Percentiles rank a stretch among this genome's conserved stretches.
Evolutionary conservation across 2,329 filamentous ascomycete species (phyloP).

Genomic region (Dryadomyces quercivorus): DNA sequence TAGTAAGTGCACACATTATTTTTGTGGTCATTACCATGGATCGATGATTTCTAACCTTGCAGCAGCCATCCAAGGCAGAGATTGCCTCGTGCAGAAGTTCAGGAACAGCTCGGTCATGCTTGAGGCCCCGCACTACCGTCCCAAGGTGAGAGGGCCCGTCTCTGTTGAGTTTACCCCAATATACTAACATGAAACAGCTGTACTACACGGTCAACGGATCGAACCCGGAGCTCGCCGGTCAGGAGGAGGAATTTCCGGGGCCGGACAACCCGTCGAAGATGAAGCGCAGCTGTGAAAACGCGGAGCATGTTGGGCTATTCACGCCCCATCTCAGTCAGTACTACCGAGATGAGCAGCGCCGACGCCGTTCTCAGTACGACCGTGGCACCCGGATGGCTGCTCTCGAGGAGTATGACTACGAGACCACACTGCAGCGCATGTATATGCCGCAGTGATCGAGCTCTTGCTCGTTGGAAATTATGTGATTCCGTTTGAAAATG

Average conservation of each 20-base stretch:
- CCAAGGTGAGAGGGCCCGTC: conserved; percentile 46
- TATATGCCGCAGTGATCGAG: conserved; percentile 14
- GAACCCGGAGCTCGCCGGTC: conserved; percentile 43
- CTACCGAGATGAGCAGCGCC: conserved; percentile 62
- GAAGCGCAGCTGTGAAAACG: conserved; percentile 77
- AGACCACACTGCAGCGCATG: conserved; percentile 26
- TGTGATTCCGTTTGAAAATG: background rate
- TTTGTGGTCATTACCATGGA: background rate
- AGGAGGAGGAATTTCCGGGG: conserved; percentile 62
- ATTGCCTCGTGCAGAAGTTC: conserved; percentile 88
- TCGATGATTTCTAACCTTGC: background rate
- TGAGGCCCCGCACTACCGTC: conserved; percentile 68
- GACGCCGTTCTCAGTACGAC: conserved; percentile 67
- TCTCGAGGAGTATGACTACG: conserved; percentile 48
- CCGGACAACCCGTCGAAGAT: conserved; percentile 82
- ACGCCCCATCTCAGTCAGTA: conserved; percentile 67
- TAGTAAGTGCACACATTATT: conserved; percentile 42
- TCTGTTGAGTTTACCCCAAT: background rate
- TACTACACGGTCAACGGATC: conserved; percentile 39
- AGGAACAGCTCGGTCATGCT: conserved; percentile 95
- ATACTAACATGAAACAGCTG: conserved; percentile 24
- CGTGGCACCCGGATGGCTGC: conserved; percentile 65
- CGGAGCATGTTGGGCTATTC: conserved; percentile 73
- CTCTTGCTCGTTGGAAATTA: conserved; percentile 2
- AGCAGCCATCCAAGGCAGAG: conserved; percentile 77